A percentile compares a stretch with the other conserved stretches of the same genome.
Evolutionary conservation across 768 basidiomycete genomes (phyloP).

Genomic region (Strobilomyces dryophilus): DNA sequence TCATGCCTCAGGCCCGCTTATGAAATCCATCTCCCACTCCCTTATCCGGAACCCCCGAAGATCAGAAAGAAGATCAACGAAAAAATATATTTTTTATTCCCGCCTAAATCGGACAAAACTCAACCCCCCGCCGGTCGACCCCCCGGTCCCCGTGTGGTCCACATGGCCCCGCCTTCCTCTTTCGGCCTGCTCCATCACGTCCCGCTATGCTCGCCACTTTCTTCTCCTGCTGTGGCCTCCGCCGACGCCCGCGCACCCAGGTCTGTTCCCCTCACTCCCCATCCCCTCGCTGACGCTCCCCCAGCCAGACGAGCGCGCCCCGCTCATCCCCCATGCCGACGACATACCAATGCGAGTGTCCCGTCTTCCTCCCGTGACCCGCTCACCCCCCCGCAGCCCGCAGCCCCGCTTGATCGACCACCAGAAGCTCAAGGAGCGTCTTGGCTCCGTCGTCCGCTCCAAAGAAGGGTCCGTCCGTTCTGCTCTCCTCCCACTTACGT

Average conservation of each 20-base stretch:
- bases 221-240: slow-evolving; percentile 27
- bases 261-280: slow-evolving; percentile 9
- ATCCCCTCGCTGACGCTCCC: not conserved
- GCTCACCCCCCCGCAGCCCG: slow-evolving; percentile 14
- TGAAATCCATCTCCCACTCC: slow-evolving; percentile 29
- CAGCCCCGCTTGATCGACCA: slow-evolving; percentile 41
- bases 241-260: slow-evolving; percentile 14
- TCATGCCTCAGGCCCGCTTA: slow-evolving; percentile 41
- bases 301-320: slow-evolving; percentile 22
- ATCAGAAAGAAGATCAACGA: slow-evolving; percentile 33
- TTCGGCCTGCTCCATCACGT: slow-evolving; percentile 3
- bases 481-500: not conserved
- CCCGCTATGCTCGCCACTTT: slow-evolving; percentile 25
- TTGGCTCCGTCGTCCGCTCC: slow-evolving; percentile 53
- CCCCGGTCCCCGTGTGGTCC: slow-evolving; percentile 30
- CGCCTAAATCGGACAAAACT: slow-evolving; percentile 26
- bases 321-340: slow-evolving; percentile 26
- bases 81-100: slow-evolving; percentile 11
- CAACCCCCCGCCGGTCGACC: slow-evolving; percentile 15
- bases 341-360: slow-evolving; percentile 25
- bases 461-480: slow-evolving; percentile 51
- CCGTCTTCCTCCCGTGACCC: not conserved
- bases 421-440: slow-evolving; percentile 46
- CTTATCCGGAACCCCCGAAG: slow-evolving; percentile 27
- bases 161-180: slow-evolving; percentile 2